Conservation (phyloP, 2,329 filamentous ascomycete species). For the Alternaria atra region DNA sequence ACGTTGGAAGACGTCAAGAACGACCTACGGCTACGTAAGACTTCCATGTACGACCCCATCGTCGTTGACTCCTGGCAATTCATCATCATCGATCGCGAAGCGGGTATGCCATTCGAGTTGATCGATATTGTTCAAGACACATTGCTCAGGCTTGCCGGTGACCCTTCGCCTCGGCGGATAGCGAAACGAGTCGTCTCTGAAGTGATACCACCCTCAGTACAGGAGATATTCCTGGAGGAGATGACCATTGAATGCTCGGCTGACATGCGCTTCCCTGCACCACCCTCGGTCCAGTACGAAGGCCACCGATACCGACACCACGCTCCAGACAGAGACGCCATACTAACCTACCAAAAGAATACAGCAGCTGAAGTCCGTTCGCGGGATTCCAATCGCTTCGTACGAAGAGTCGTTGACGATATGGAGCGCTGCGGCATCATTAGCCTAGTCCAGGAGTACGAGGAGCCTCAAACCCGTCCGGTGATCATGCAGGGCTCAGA, state of each 20-base stretch:
- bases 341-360: slow-evolving; percentile 7
- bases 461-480: slow-evolving; percentile 34
- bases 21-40: slow-evolving; percentile 32
- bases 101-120: slow-evolving; percentile 33
- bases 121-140: slow-evolving; percentile 41
- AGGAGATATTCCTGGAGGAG: slow-evolving; percentile 35
- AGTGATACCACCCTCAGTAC: slow-evolving; percentile 32
- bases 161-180: slow-evolving; percentile 32
- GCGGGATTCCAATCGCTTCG: slow-evolving; percentile 36
- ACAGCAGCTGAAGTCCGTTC: slow-evolving; percentile 6
- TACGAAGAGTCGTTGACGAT: slow-evolving; percentile 34
- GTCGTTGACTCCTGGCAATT: slow-evolving; percentile 45
- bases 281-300: slow-evolving; percentile 38
- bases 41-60: slow-evolving; percentile 41
- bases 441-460: slow-evolving; percentile 24
- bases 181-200: slow-evolving; percentile 37
- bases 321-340: slow-evolving; percentile 22
- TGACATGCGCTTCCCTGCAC: not conserved
- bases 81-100: slow-evolving; percentile 42
- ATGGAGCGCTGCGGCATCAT: slow-evolving; percentile 41
- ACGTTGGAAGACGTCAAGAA: slow-evolving; percentile 43
- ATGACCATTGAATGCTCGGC: slow-evolving; percentile 26
- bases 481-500: slow-evolving; percentile 35
- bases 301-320: slow-evolving; percentile 32
- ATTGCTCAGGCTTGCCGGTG: slow-evolving; percentile 33